Evolutionary conservation across 768 basidiomycete genomes (phyloP), one percentile per base, ranked within the genome.

Genomic region (Serendipita sp.): DNA sequence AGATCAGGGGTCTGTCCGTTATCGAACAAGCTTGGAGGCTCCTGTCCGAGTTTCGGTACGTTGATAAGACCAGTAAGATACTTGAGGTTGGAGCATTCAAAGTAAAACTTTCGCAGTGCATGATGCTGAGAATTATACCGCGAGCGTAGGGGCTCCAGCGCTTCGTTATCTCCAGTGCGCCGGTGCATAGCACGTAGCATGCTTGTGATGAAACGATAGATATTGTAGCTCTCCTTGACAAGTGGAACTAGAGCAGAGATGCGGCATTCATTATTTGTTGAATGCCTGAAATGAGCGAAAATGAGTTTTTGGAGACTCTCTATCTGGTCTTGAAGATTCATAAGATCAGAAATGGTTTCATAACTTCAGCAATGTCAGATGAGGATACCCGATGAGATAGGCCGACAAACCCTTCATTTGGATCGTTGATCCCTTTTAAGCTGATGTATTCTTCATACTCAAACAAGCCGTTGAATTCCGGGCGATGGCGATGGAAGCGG

Each of bases 371-470:
- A 34, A 47, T 63, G 67, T 69, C 67, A 71, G 66, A 54, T 18
- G 63, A 15, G 56, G 67, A 60, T 8, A 44, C 58, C 48, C 16
- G 62, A 62, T 63, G 47, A 30, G 35, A 46, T 15, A 3, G 24
- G 8, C 3, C 24, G 3, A 73, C 86, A 67, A 73, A 96, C 95
- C 96, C 96, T 78, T 99, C 95, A 73, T 98, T 97, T 7, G 96
- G 96, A 78, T 99, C 93, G 72, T 97, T 92, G 67, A 98, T 96
- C 28, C 92, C 92, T 75, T 96, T 95, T 71, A 99, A 77, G 28
- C 91, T 92, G 68, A 99, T 85, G 72, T 99, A 99, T 75, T 99
- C 96, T 72, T 98, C 94, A 70, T 99, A 99, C 75, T 99, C 96
- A 72, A 99, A 99, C 3, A 99, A 76, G 30, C 96, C 96, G 74